Percentiles rank a stretch among this genome's conserved stretches.
These are phyloP conservation scores for Diutina sp. DNA, from an alignment of 1,139 yeast genomes.

Conservation along the genomic window DNA sequence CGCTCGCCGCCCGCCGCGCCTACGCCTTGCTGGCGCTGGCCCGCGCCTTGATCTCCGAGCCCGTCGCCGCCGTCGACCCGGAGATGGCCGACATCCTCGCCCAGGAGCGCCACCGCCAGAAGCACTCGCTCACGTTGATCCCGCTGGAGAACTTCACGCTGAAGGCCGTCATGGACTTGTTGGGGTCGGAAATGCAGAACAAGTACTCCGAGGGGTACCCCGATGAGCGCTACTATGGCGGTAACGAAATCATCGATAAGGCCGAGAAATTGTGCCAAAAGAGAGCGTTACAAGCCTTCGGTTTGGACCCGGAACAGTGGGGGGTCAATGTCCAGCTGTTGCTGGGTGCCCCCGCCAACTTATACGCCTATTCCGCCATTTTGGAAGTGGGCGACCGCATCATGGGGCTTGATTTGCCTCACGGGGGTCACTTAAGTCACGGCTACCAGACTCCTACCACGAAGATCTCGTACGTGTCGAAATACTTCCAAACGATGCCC, in stretches of 20 bases:
- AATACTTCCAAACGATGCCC: slow-evolving; percentile 97
- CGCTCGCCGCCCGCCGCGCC: background rate
- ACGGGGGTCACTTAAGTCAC: slow-evolving; percentile 96
- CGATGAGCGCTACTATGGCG: slow-evolving; percentile 82
- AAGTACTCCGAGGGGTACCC: slow-evolving; percentile 84
- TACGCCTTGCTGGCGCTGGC: slow-evolving; percentile 1
- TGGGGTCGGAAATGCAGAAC: slow-evolving; percentile 95
- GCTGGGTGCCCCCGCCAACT: slow-evolving; percentile 95
- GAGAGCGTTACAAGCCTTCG: slow-evolving; percentile 85
- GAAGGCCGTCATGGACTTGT: slow-evolving; percentile 88
- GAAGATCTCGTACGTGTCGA: slow-evolving; percentile 91
- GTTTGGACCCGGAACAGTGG: slow-evolving; percentile 74
- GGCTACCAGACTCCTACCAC: slow-evolving; percentile 95
- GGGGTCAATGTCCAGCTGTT: slow-evolving; percentile 96
- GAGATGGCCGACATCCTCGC: slow-evolving; percentile 73
- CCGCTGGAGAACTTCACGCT: slow-evolving; percentile 98
- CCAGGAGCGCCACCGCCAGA: slow-evolving; percentile 87
- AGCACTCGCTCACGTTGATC: slow-evolving; percentile 85
- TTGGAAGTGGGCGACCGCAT: slow-evolving; percentile 91
- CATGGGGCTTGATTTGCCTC: slow-evolving; percentile 96
- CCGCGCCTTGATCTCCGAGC: background rate
- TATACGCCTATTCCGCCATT: slow-evolving; percentile 89
- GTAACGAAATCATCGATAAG: slow-evolving; percentile 89
- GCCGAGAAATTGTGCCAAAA: slow-evolving; percentile 86
- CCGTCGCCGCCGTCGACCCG: slow-evolving; percentile 36